Base-by-base conservation (phyloP, 306 rosid species). In the Trifolium repens region DNA sequence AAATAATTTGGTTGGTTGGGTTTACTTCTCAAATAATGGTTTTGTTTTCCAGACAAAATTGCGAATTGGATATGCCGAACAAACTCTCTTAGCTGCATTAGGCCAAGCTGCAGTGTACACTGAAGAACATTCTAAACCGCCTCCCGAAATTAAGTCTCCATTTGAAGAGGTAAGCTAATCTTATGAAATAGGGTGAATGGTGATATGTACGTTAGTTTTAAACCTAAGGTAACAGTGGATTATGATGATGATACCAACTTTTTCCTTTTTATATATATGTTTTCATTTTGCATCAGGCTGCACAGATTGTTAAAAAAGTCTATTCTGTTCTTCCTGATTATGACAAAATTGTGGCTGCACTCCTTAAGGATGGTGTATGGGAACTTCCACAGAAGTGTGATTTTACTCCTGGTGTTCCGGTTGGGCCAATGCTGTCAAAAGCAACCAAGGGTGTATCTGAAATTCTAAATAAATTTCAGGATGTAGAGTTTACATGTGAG, bases 381-480 rank as follows among this genome's bases (percentile, higher is more conserved):
- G 81, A 76, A 76, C 96, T 94, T 81, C 89, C 87, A 59, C 60
- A 74, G 67, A 80, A 80, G 0, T 94, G 97, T 85, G 85, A 72
- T 79, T 94, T 94, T 70, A 90, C 96, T 70, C 93, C 75, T 34
- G 97, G 99, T 75, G 79, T 94, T 72, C 99, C 97, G 37, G 87
- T 94, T 67, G 92, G 96, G 77, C 97, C 99, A 72, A 94, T 94
- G 99, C 81, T 94, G 67, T 91, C 97, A 72, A 94, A 94, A 78
- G 88, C 99, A 69, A 89, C 92, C 44, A 94, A 89, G 73, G 89
- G 96, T 71, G 85, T 92, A 40, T 83, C 96, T 46, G 97, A 94
- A 85, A 72, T 92, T 81, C 83, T 89, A 74, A 87, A 89, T 79
- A 91, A 89, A 71, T 91, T 92, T 74, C 91, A 89, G 84, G 93